phyloP scores from a whole-genome alignment of 2,329 filamentous ascomycete genomes.

The Talaromyces sp. region DNA sequence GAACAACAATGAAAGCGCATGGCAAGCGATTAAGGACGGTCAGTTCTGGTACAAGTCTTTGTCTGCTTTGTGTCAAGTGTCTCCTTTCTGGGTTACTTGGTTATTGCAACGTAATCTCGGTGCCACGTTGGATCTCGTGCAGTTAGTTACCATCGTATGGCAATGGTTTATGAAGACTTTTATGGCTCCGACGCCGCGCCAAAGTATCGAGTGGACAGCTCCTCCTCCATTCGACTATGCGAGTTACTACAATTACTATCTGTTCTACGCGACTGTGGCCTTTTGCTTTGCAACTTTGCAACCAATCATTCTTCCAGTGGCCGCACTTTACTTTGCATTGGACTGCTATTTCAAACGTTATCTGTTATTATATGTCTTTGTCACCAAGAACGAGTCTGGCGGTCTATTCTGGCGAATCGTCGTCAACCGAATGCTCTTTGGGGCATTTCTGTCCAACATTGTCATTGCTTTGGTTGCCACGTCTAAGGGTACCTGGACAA shows the following conservation, averaged over 20 bases:
- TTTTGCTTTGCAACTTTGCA: constrained; percentile 82
- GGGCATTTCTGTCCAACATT: constrained; percentile 70
- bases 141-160: constrained; percentile 78
- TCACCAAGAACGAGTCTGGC: constrained; percentile 94
- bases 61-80: constrained; percentile 73
- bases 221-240: constrained; percentile 93
- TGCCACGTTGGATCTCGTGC: constrained; percentile 88
- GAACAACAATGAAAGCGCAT: constrained; percentile 57
- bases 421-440: constrained; percentile 90
- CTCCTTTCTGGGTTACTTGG: constrained; percentile 92
- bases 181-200: constrained; percentile 79
- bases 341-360: constrained; percentile 95
- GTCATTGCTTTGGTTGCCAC: constrained; percentile 74
- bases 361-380: constrained; percentile 85
- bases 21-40: constrained; percentile 64
- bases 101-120: constrained; percentile 89
- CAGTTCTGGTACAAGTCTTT: constrained; percentile 65
- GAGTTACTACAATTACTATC: constrained; percentile 96
- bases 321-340: constrained; percentile 82
- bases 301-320: constrained; percentile 79
- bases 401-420: constrained; percentile 88
- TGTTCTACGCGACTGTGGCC: constrained; percentile 88
- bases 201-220: constrained; percentile 88
- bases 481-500: constrained; percentile 62
- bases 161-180: constrained; percentile 83